Percentiles rank a stretch among this genome's conserved stretches.
phyloP scores from a whole-genome alignment of 75 land plant genomes.

The Selaginella tamariscina region DNA sequence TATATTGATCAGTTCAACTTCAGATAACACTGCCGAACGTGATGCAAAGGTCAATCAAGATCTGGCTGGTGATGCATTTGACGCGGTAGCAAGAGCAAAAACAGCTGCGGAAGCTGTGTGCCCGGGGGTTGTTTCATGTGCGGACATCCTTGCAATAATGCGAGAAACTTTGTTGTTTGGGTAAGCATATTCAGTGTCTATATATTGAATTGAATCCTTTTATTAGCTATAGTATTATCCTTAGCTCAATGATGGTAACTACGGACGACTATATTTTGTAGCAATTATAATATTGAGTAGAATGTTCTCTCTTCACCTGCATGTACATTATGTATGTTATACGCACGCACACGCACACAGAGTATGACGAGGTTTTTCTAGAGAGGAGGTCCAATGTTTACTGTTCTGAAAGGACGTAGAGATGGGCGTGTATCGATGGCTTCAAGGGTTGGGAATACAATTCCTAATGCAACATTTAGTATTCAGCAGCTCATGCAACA shows the following conservation, averaged over 20 bases:
- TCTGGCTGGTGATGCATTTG: slow-evolving; percentile 40
- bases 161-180: slow-evolving; percentile 35
- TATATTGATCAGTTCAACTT: slow-evolving; percentile 19
- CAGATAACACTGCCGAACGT: slow-evolving; percentile 27
- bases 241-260: no score
- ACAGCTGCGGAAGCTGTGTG: slow-evolving; percentile 27
- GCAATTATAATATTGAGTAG: slow-evolving; percentile 63
- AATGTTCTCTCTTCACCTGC: slow-evolving; percentile 31
- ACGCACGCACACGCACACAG: no score
- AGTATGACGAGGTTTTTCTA: no score
- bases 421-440: slow-evolving; percentile 61
- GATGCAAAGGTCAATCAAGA: slow-evolving; percentile 31
- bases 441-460: slow-evolving; percentile 30
- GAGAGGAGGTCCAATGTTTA: background rate
- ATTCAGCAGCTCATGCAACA: slow-evolving; percentile 35
- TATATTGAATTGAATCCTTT: no score
- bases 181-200: no score
- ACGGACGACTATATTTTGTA: no score
- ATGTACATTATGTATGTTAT: no score
- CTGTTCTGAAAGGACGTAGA: slow-evolving; percentile 41
- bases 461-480: slow-evolving; percentile 42
- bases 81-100: slow-evolving; percentile 39
- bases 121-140: slow-evolving; percentile 38
- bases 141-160: slow-evolving; percentile 36
- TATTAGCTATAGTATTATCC: no score